Evolutionary conservation across 495 filamentous ascomycete species (phyloP), one percentile per base, ranked within the genome.

Genomic region (Aspergillus sparsus): DNA sequence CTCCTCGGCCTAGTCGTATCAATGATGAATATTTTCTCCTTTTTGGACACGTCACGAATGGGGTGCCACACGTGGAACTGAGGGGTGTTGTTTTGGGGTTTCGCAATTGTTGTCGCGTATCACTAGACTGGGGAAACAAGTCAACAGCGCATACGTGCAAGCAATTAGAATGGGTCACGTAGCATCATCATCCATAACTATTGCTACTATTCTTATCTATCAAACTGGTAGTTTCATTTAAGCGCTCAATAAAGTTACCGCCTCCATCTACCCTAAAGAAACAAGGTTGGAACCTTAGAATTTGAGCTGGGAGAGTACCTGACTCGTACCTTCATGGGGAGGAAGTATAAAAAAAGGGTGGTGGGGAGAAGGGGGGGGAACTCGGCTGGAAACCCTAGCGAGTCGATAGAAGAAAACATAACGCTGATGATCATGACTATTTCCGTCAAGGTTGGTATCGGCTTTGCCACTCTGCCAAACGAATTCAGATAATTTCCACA

Each of bases 21-120:
- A 31, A 56, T 31, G 59, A 56, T 56, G 53, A 21, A 31, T 21
- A 36, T 36, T 47, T 47, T 47, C n/a, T 41, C n/a, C n/a, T 16
- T 35, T 61, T 36, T 55, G 42, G 64, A 66, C 58, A 66, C 50
- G 57, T 61, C 60, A 52, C 46, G 37, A 57, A 62, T 36, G 27
- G 21, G 49, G 42, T 13, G 47, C 35, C 41, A 60, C 64, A 63
- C 60, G 60, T 66, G 64, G 57, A 50, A 53, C 16, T 34, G 64
- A 61, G 54, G 57, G 64, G 57, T 42, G 60, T 3, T 27, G 21
- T 27, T 27, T 27, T 27, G 21, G 21, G 21, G 21, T 27, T 27
- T 27, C 21, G 1, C 21, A 27, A 27, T 27, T 27, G 21, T 27
- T 27, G 1, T 27, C 21, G 21, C 21, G 21, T 27, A 27, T 27